Conservation (phyloP, 345 rosid genomes). For the Bretschneidera sinensis region DNA sequence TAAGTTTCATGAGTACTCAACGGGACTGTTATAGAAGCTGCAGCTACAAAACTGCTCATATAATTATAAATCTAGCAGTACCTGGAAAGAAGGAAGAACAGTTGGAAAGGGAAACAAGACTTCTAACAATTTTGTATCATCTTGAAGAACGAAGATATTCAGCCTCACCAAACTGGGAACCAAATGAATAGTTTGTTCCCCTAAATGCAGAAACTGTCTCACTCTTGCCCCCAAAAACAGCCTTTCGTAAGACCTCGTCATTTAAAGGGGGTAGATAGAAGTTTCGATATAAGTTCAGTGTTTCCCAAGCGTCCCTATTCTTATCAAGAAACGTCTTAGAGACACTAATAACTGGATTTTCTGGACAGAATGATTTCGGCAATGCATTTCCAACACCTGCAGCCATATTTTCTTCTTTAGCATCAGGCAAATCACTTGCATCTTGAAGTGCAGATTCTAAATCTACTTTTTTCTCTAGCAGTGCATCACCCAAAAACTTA, state of each 20-base stretch:
- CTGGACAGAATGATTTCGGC: conserved; percentile 57
- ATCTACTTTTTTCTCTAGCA: conserved; percentile 36
- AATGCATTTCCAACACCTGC: conserved; percentile 25
- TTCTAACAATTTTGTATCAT: conserved; percentile 57
- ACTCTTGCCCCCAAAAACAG: conserved; percentile 46
- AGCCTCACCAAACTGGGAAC: conserved; percentile 64
- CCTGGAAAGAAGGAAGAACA: conserved; percentile 84
- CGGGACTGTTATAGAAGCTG: conserved; percentile 1
- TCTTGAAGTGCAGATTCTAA: conserved; percentile 26
- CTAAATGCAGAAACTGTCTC: conserved; percentile 26
- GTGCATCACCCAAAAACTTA: conserved; percentile 44
- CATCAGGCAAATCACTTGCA: conserved; percentile 24
- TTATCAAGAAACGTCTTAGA: conserved; percentile 50
- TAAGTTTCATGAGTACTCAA: conserved; percentile 13
- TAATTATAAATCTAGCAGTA: conserved; percentile 23
- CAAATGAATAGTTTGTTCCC: conserved; percentile 71
- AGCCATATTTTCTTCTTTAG: conserved; percentile 16
- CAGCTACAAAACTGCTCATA: conserved; percentile 10
- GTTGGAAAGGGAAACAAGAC: conserved; percentile 89
- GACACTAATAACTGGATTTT: conserved; percentile 68
- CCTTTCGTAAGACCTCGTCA: conserved; percentile 60
- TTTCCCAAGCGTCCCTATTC: conserved; percentile 43
- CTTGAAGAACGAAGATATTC: conserved; percentile 53
- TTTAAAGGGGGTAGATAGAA: conserved; percentile 70
- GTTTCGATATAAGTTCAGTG: conserved; percentile 53